Evolutionary conservation across 1,284 basidiomycete genomes (phyloP).

Genomic region (Lentinula novae-zelandiae): DNA sequence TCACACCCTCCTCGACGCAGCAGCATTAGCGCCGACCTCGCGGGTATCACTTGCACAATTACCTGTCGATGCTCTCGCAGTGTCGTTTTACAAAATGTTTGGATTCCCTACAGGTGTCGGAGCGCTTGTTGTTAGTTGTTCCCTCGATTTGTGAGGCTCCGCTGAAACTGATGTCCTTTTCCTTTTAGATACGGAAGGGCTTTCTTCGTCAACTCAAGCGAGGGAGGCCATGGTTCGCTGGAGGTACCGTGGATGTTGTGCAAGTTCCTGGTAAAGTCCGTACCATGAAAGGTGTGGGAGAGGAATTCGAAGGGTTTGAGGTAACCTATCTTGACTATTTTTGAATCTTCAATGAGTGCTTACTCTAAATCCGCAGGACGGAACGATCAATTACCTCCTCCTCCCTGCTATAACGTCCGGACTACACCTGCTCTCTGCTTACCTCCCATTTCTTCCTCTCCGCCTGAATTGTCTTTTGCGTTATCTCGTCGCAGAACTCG

Average conservation of each 20-base stretch:
- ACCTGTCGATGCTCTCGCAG: constrained; percentile 74
- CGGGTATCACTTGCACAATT: constrained; percentile 59
- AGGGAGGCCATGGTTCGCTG: constrained; percentile 71
- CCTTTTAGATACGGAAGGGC: constrained; percentile 31
- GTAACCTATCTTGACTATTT: constrained; percentile 33
- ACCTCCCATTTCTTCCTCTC: constrained; percentile 72
- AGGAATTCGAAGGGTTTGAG: constrained; percentile 72
- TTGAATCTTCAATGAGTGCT: not conserved
- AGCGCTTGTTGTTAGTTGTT: constrained; percentile 62
- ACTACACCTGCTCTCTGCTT: constrained; percentile 68
- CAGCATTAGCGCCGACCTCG: constrained; percentile 73
- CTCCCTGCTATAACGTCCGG: constrained; percentile 74
- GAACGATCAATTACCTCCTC: constrained; percentile 77
- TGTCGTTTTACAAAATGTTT: constrained; percentile 89
- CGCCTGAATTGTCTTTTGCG: constrained; percentile 63
- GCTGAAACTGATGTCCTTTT: not conserved
- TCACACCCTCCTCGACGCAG: constrained; percentile 71
- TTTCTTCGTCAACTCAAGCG: constrained; percentile 58
- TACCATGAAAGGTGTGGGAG: constrained; percentile 18
- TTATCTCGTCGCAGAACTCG: constrained; percentile 52
- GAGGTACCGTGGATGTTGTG: constrained; percentile 77
- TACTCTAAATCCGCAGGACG: constrained; percentile 49
- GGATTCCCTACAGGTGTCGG: constrained; percentile 85
- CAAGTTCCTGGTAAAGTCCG: constrained; percentile 62
- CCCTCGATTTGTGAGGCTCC: not conserved